Base-by-base conservation (phyloP, 179 eudicot species). In the Beta lomatogona region DNA sequence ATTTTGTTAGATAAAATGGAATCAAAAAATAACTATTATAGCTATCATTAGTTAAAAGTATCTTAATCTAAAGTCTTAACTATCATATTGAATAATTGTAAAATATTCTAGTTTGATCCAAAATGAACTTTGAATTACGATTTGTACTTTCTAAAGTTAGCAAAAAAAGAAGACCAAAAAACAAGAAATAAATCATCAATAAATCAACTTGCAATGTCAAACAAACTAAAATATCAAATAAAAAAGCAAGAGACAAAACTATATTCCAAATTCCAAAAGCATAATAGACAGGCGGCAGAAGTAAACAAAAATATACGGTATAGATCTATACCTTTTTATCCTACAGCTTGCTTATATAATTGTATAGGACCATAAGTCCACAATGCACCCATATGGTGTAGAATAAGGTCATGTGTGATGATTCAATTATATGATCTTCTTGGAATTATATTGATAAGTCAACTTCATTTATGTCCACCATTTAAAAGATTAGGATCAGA, bases 401-500 rank as follows among this genome's bases (percentile, higher is more conserved):
- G 64, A 46, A 76, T 77, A 71, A 78, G 74, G 81, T 73, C 63
- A 83, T 78, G 71, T 64, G 71, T 50, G 54, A 78, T 67, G 28
- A 55, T 63, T 61, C 25, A 78, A 78, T 50, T 18, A 15, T 54
- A 73, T 22, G 68, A 19, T 60, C 28, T 52, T 52, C 73, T 63
- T 80, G 61, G 75, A 71, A 53, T 80, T 54, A 83, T 25, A 19
- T 22, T 64, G 44, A 12, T 61, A 76, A 64, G 79, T 77, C 81
- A 77, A 77, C 73, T 77, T 22, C 25, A 19, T 77, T 13, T 21
- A 54, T 31, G 71, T 73, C 73, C 67, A 65, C 70, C 3, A 19
- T 44, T 81, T 41, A 70, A 50, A 19, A 48, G 50, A 75, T 48
- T 58, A 83, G 12, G 73, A 83, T 70, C 53, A 69, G 72, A 63